phyloP scores from a whole-genome alignment of 129 eudicot genomes.

The carrot (Daucus carota) region DNA sequence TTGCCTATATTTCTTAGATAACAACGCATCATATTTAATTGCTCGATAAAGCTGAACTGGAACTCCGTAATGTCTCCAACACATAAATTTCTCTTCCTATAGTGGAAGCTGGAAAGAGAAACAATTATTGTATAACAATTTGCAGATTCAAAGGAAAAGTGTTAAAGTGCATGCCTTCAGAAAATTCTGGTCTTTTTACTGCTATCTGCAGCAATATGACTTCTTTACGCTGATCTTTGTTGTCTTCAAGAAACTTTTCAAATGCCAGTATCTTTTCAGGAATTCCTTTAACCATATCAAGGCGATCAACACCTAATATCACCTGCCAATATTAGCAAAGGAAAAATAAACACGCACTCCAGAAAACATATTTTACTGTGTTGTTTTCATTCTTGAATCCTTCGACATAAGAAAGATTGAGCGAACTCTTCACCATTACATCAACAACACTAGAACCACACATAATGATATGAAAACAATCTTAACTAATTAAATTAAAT shows the following conservation, averaged over 20 bases:
- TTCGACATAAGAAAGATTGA: neutral
- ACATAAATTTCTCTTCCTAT: neutral
- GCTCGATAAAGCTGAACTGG: neutral
- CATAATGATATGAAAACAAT: neutral
- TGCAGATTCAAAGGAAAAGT: neutral
- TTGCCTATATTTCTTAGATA: no score
- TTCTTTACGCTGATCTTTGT: slow-evolving; percentile 61
- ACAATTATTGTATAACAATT: neutral
- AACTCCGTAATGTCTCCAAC: neutral
- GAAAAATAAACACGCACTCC: neutral
- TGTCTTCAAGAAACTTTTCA: slow-evolving; percentile 90
- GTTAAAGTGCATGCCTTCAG: slow-evolving; percentile 57
- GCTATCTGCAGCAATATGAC: slow-evolving; percentile 93
- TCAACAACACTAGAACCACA: neutral
- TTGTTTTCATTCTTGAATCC: neutral
- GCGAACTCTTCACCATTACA: neutral
- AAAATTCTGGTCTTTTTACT: slow-evolving; percentile 85
- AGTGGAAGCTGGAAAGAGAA: neutral
- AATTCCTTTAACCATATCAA: slow-evolving; percentile 93
- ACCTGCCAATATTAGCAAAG: slow-evolving; percentile 35
- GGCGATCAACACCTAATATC: slow-evolving; percentile 92
- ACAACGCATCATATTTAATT: no score
- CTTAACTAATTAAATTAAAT: neutral
- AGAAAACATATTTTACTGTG: neutral
- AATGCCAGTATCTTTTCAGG: slow-evolving; percentile 90